Base-by-base conservation (phyloP, 768 basidiomycete species). In the Paxillus rubicundulus region DNA sequence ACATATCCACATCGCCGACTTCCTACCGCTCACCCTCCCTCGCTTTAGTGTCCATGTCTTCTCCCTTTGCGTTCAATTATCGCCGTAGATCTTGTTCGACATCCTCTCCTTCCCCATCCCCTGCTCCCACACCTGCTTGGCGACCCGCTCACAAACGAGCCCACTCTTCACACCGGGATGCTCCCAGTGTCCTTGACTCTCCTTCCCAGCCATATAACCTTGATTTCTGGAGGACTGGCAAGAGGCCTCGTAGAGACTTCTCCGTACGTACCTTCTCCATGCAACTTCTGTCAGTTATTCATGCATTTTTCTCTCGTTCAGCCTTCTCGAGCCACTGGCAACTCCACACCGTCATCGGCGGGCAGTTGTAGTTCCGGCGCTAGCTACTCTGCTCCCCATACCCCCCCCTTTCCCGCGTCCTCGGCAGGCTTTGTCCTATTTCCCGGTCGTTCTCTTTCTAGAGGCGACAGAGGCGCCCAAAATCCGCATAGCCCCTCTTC, bases 71-170 rank as follows among this genome's bases (percentile, higher is more conserved):
- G 42, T 57, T 65, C 45, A 69, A 64, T 55, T 71, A 74, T 59
- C 80, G 81, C 47, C 75, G 77, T 36, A 70, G 82, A 61, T 83
- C 84, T 20, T 80, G 79, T 51, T 84, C 84, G 14, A 64, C 72
- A 9, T 68, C 71, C 20, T 75, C 74, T 36, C 68, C 66, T 47
- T 72, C 57, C 4, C 67, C 63, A 44, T 70, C 64, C 20, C 71
- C 70, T 53, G 70, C 64, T 28, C 72, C 72, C 46, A 69, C 70
- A 9, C 53, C 68, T 48, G 59, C 70, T 5, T 75, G 72, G 75
- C 73, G 75, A 49, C 63, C 67, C 30, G 69, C 81, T 4, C 68
- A 70, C 47, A 85, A 85, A 62, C 75, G 84, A 54, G 68, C 76
- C 10, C 74, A 75, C 48, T 74, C 77, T n/a, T 72, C 70, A 49